Percentiles rank a stretch among this genome's conserved stretches.
These are phyloP conservation scores for Hanseniaspora uvarum DNA, from an alignment of 1,139 yeast genomes.

Conservation along the genomic window DNA sequence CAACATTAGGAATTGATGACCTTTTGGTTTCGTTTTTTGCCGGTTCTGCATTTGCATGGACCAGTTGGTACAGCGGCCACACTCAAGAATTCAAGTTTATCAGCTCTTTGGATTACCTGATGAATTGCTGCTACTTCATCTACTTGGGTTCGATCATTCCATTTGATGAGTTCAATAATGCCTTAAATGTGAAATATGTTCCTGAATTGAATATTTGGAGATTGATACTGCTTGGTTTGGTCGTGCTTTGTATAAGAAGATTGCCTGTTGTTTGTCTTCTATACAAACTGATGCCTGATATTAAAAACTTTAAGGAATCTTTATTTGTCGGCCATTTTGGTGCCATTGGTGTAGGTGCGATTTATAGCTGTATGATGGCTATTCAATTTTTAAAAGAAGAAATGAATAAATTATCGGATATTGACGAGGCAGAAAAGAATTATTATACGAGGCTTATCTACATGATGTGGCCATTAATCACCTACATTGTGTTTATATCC, in stretches of 20 bases:
- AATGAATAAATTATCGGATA: conserved; percentile 26
- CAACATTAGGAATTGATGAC: conserved; percentile 87
- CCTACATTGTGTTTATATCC: conserved; percentile 75
- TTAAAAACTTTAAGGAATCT: conserved; percentile 91
- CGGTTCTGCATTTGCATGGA: conserved; percentile 95
- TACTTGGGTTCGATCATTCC: conserved; percentile 93
- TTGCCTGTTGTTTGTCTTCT: conserved; percentile 75
- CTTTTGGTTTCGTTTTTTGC: conserved; percentile 88
- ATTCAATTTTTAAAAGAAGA: conserved; percentile 60
- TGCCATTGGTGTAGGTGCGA: conserved; percentile 96
- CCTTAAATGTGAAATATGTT: conserved; percentile 21
- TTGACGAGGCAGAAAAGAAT: conserved; percentile 45
- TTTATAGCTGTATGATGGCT: conserved; percentile 80
- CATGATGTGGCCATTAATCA: conserved; percentile 79
- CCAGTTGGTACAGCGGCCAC: conserved; percentile 78
- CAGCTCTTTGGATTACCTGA: conserved; percentile 74
- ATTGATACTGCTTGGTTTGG: conserved; percentile 64
- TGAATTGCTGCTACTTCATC: conserved; percentile 80
- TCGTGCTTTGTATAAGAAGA: conserved; percentile 74
- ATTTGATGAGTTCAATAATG: conserved; percentile 72
- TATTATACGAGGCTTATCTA: conserved; percentile 56
- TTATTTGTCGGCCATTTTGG: conserved; percentile 95
- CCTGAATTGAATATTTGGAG: conserved; percentile 80
- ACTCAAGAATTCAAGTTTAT: conserved; percentile 91
- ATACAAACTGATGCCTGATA: conserved; percentile 81